Percentiles rank a stretch among this genome's conserved stretches.
These are phyloP conservation scores for Fusarium sp. DNA, from an alignment of 2,329 filamentous ascomycete species.

Conservation along the genomic window DNA sequence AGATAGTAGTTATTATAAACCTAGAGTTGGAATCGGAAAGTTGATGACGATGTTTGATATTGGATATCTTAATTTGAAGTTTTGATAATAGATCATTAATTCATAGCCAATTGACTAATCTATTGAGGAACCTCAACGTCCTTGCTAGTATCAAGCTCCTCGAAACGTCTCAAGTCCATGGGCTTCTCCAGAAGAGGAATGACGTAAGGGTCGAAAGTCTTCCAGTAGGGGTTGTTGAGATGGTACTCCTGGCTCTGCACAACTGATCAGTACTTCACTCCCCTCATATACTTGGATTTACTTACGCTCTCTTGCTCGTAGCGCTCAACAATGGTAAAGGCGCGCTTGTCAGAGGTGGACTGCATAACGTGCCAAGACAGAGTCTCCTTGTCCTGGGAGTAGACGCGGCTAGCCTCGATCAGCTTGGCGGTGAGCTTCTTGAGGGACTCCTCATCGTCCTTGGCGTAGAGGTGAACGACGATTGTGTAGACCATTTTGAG, in stretches of 20 bases:
- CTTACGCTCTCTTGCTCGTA: slow-evolving; percentile 73
- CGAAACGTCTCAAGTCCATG: slow-evolving; percentile 75
- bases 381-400: slow-evolving; percentile 77
- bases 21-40: too few species aligned
- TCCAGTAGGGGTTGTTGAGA: slow-evolving; percentile 77
- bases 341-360: slow-evolving; percentile 72
- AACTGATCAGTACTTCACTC: too few species aligned
- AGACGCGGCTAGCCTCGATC: slow-evolving; percentile 77
- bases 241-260: slow-evolving; percentile 68
- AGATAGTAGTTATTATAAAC: too few species aligned
- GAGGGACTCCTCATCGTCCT: slow-evolving; percentile 71
- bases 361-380: slow-evolving; percentile 82
- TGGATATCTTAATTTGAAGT: background rate
- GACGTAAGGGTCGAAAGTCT: slow-evolving; percentile 81
- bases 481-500: slow-evolving; percentile 73
- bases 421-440: slow-evolving; percentile 77
- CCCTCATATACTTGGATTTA: too few species aligned
- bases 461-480: slow-evolving; percentile 76
- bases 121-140: slow-evolving; percentile 56
- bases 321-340: slow-evolving; percentile 80
- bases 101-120: background rate
- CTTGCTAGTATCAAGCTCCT: slow-evolving; percentile 71
- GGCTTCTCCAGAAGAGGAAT: slow-evolving; percentile 72
- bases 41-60: too few species aligned
- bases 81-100: too few species aligned